phyloP scores from a whole-genome alignment of 495 filamentous ascomycete species.

The Xylaria sp. region DNA sequence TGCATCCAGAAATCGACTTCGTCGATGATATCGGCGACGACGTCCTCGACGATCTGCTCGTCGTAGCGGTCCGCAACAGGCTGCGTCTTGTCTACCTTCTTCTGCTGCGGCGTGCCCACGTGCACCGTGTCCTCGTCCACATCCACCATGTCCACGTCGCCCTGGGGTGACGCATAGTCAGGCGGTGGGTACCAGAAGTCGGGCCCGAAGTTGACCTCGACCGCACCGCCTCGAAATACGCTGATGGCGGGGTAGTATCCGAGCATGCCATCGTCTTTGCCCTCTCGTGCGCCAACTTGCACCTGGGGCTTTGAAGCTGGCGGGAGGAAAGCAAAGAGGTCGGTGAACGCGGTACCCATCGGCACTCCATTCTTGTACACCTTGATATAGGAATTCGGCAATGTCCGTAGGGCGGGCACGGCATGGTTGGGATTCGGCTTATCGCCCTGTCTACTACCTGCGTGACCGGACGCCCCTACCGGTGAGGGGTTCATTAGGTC shows the following conservation, averaged over 20 bases:
- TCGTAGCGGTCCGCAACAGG: conserved; percentile 81
- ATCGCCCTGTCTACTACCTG: conserved; percentile 50
- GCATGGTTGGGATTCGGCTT: conserved; percentile 74
- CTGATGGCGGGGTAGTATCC: conserved; percentile 96
- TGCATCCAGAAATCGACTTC: conserved; percentile 83
- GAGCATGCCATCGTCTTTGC: conserved; percentile 88
- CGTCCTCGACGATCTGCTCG: conserved; percentile 95
- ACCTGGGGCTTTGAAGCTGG: conserved; percentile 82
- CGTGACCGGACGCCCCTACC: conserved; percentile 50
- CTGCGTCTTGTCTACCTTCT: conserved; percentile 46
- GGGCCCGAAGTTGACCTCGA: conserved; percentile 88
- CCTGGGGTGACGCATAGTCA: conserved; percentile 42
- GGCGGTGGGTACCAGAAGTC: conserved; percentile 88
- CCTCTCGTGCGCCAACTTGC: conserved; percentile 77
- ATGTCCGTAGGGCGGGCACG: conserved; percentile 73
- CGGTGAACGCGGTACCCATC: conserved; percentile 87
- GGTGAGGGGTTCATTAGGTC: conserved; percentile 80
- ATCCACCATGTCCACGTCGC: conserved; percentile 61
- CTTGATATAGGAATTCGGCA: conserved; percentile 84
- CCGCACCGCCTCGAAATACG: conserved; percentile 88
- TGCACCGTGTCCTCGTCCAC: conserved; percentile 38
- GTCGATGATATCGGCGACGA: conserved; percentile 89
- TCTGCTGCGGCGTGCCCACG: conserved; percentile 21
- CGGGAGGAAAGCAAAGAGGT: conserved; percentile 90
- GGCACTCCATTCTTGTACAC: conserved; percentile 90